Evolutionary conservation across 306 rosid species (phyloP).

Genomic region (Lathyrus tuberosus): DNA sequence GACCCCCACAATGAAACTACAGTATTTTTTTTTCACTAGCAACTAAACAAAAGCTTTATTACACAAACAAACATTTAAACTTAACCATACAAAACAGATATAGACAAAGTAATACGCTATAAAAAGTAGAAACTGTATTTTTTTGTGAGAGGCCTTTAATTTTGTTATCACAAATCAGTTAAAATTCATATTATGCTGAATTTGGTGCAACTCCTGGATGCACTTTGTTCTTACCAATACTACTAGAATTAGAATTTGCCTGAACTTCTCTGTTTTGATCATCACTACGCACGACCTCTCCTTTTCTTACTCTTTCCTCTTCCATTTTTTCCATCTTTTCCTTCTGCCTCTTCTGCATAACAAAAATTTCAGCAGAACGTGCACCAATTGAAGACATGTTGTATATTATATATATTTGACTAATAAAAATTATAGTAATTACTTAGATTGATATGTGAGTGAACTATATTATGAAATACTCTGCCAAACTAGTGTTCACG

Average conservation of each 20-base stretch:
- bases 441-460: not conserved
- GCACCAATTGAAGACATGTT: constrained; percentile 54
- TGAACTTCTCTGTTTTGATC: constrained; percentile 31
- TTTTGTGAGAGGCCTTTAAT: not conserved
- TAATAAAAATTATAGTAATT: not conserved
- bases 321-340: constrained; percentile 50
- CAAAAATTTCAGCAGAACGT: constrained; percentile 47
- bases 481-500: not conserved
- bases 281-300: constrained; percentile 19
- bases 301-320: constrained; percentile 40
- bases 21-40: not conserved
- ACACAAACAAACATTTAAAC: constrained; percentile 4
- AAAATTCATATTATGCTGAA: not conserved
- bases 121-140: not conserved
- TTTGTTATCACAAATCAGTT: constrained; percentile 7
- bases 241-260: not conserved
- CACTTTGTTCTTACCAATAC: constrained; percentile 41
- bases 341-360: constrained; percentile 46
- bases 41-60: not conserved
- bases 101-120: not conserved
- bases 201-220: constrained; percentile 32
- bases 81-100: not conserved
- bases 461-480: constrained; percentile 7
- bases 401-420: not conserved
- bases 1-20: not conserved